A percentile compares a stretch with the other conserved stretches of the same genome.
phyloP scores from a whole-genome alignment of 345 rosid species.

The Raphanus raphanistrum region DNA sequence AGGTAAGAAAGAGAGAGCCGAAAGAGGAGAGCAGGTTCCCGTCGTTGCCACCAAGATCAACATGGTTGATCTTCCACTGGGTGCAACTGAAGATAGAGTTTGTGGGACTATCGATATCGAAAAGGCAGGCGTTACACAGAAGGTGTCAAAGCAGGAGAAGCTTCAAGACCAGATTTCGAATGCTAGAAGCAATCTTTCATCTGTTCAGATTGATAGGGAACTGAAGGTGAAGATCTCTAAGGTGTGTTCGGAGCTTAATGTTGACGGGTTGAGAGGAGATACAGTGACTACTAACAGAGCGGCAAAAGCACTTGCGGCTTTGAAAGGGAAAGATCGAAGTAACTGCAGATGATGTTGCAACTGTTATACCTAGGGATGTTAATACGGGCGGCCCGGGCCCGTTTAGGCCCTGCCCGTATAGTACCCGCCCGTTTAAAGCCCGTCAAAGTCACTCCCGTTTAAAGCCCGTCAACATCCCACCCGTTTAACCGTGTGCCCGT shows the following conservation, averaged over 20 bases:
- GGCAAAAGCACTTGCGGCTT: conserved; percentile 87
- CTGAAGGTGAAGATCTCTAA: conserved; percentile 90
- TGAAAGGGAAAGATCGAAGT: conserved; percentile 80
- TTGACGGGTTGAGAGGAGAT: conserved; percentile 94
- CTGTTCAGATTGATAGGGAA: conserved; percentile 80
- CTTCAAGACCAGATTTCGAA: conserved; percentile 74
- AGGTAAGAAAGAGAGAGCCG: conserved; percentile 66
- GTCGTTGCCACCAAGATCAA: conserved; percentile 65
- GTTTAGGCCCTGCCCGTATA: too few relatives aligned
- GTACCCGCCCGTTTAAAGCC: too few relatives aligned
- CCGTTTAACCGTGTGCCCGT: too few relatives aligned
- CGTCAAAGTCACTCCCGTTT: too few relatives aligned
- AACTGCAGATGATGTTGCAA: conserved; percentile 86
- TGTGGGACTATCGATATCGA: conserved; percentile 95
- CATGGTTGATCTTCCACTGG: conserved; percentile 97
- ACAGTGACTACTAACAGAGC: conserved; percentile 96
- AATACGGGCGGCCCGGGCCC: too few relatives aligned
- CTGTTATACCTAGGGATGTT: too few relatives aligned
- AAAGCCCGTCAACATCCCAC: too few relatives aligned
- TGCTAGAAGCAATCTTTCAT: conserved; percentile 64
- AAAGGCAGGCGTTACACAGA: conserved; percentile 94
- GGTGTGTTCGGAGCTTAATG: conserved; percentile 92
- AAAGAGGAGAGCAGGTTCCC: conserved; percentile 56
- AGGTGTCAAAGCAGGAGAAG: conserved; percentile 97
- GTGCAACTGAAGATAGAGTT: conserved; percentile 97